phyloP scores from a whole-genome alignment of 306 rosid species.

The Clitoria ternatea region DNA sequence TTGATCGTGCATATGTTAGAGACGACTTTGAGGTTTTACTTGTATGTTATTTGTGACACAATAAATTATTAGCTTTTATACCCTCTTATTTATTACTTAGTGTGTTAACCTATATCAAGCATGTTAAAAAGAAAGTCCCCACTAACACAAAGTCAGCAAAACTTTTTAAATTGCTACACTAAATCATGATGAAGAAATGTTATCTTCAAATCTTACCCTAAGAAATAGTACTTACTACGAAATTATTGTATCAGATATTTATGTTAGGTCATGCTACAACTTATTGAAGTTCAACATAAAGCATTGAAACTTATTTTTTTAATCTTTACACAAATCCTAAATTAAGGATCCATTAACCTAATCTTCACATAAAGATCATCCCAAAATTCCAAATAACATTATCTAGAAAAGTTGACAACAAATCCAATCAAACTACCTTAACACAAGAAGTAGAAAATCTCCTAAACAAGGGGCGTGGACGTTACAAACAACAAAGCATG shows the following conservation, averaged over 20 bases:
- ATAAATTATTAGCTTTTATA: too few species aligned
- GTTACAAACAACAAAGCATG: too few species aligned
- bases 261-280: slow-evolving; percentile 2
- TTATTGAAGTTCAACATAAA: not conserved
- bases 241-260: not conserved
- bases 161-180: not conserved
- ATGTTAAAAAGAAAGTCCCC: not conserved
- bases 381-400: not conserved
- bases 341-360: not conserved
- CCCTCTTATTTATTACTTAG: too few species aligned
- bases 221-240: not conserved
- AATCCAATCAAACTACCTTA: too few species aligned
- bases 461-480: too few species aligned
- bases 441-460: too few species aligned
- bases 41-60: too few species aligned
- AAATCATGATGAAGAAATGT: not conserved
- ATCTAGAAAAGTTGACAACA: not conserved
- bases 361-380: slow-evolving; percentile 6
- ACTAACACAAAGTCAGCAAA: not conserved
- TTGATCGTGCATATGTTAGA: too few species aligned
- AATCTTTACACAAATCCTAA: not conserved
- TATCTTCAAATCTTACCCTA: slow-evolving; percentile 6
- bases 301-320: not conserved
- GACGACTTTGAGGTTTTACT: too few species aligned
- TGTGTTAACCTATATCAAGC: not conserved